These are phyloP conservation scores for Bipolaris cookei DNA, from an alignment of 2,329 filamentous ascomycete species.

Conservation along the genomic window DNA sequence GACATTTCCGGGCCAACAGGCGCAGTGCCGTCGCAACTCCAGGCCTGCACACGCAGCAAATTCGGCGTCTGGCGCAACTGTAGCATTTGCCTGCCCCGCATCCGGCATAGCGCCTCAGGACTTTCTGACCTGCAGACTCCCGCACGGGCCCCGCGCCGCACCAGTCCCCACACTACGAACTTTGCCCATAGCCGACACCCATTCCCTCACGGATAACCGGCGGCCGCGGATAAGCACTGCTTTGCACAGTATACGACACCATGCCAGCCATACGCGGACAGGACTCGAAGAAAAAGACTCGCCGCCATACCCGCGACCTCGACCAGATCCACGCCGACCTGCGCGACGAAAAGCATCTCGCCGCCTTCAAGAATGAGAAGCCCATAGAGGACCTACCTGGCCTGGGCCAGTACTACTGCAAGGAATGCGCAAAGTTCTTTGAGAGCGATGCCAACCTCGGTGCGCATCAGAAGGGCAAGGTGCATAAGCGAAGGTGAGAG, in stretches of 20 bases:
- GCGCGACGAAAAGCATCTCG: conserved; percentile 76
- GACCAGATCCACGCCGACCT: conserved; percentile 91
- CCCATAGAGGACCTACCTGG: conserved; percentile 85
- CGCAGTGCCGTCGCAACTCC: conserved; percentile 17
- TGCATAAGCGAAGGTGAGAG: conserved; percentile 83
- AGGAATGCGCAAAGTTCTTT: conserved; percentile 96
- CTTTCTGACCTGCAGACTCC: conserved; percentile 38
- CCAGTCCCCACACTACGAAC: conserved; percentile 26
- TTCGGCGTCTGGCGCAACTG: conserved; percentile 9
- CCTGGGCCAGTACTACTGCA: conserved; percentile 84
- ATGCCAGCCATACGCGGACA: conserved; percentile 60
- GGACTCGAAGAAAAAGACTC: conserved; percentile 58
- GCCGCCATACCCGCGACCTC: conserved; percentile 71
- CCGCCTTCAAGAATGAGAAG: conserved; percentile 78
- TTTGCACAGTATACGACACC: conserved; percentile 38
- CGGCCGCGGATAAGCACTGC: conserved; percentile 30
- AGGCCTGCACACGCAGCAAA: conserved; percentile 34
- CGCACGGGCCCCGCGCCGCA: conserved; percentile 16
- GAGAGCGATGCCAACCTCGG: conserved; percentile 79
- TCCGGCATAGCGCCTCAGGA: conserved; percentile 24
- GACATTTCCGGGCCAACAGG: conserved; percentile 18
- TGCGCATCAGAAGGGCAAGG: conserved; percentile 83
- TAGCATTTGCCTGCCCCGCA: conserved; percentile 9
- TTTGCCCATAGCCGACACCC: conserved; percentile 33
- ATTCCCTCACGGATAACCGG: conserved; percentile 32